phyloP scores from a whole-genome alignment of 768 basidiomycete genomes.

The Thelephora aurantiotincta region DNA sequence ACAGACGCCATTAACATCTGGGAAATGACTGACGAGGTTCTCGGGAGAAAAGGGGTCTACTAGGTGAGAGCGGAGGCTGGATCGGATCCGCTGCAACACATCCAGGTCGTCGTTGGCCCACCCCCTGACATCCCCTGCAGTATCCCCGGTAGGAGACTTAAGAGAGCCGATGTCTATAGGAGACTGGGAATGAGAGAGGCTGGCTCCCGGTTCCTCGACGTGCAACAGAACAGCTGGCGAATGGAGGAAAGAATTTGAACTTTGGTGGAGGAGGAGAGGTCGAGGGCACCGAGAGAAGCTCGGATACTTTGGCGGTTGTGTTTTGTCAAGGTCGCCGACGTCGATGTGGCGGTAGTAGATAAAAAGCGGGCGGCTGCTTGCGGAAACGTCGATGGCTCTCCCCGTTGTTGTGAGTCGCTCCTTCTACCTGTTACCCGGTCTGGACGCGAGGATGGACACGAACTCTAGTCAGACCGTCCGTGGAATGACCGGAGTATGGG shows the following conservation, averaged over 20 bases:
- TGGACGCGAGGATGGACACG: too few relatives aligned
- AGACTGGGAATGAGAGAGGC: too few relatives aligned
- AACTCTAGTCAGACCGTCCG: too few relatives aligned
- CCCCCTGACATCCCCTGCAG: conserved; percentile 29
- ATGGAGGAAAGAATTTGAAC: conserved; percentile 56
- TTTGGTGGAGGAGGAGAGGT: conserved; percentile 38
- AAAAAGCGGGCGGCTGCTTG: too few relatives aligned
- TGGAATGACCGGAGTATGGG: too few relatives aligned
- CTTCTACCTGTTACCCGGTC: too few relatives aligned
- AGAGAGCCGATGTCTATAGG: conserved; percentile 21
- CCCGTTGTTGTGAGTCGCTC: too few relatives aligned
- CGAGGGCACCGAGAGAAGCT: too few relatives aligned
- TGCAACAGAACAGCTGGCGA: conserved; percentile 69
- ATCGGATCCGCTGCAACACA: conserved; percentile 46
- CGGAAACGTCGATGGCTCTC: too few relatives aligned
- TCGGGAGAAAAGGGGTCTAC: conserved; percentile 54
- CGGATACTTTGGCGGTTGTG: too few relatives aligned
- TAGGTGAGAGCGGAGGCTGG: conserved; percentile 61
- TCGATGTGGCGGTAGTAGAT: too few relatives aligned
- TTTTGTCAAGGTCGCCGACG: too few relatives aligned
- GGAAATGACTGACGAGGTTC: conserved; percentile 36
- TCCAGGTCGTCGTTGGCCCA: conserved; percentile 23
- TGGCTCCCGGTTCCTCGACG: conserved; percentile 61
- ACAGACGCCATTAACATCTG: conserved; percentile 24
- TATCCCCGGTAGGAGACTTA: conserved; percentile 20